Evolutionary conservation across 177 flowering plant species (phyloP), one percentile per base, ranked within the genome.

Genomic region (Vitis hybrid): DNA sequence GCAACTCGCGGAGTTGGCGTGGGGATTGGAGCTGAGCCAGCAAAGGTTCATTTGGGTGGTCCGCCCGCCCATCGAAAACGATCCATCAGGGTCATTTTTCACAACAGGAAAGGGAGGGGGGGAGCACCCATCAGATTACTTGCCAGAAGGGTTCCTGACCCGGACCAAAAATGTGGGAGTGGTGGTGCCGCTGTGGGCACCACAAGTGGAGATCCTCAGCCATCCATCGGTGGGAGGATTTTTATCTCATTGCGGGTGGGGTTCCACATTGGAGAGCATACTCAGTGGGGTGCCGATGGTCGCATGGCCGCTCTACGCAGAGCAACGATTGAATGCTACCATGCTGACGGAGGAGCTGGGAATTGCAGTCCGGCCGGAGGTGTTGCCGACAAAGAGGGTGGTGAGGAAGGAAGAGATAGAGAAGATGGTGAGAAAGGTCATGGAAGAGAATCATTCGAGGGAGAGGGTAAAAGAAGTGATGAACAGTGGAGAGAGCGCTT

Each of bases 1-100:
- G 51, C 82, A 79, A 56, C 60, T 57, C 45, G 49, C 15, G 1
- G 82, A 79, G 62, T 15, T 79, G 60, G 79, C 82, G 4, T 70
- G 70, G 75, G 82, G 82, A 6, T 50, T 79, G 52, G 82, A 79
- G 62, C 54, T 34, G 17, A 75, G 79, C 58, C 64, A 56, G 21
- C 79, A 79, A 15, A 56, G 77, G 15, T 79, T 79, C 23, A 17
- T 79, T 26, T 79, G 82, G 82, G 77, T 79, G 66, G 62, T 70
- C 3, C 74, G 79, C 1, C 63, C 68, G 11, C 74, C 79, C 19
- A 13, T 49, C 26, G 60, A 5, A 0, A 51, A 34, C 11, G 34
- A 39, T 15, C 62, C 30, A 13, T 19, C 57, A 2, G 70, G 51
- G 2, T 18, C 76, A 0, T 72, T 11, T 54, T 72, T 75, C 66